These are phyloP conservation scores for Gorgonomyces haynaldii DNA, from an alignment of 192 early-diverging fungal species.

Conservation along the genomic window DNA sequence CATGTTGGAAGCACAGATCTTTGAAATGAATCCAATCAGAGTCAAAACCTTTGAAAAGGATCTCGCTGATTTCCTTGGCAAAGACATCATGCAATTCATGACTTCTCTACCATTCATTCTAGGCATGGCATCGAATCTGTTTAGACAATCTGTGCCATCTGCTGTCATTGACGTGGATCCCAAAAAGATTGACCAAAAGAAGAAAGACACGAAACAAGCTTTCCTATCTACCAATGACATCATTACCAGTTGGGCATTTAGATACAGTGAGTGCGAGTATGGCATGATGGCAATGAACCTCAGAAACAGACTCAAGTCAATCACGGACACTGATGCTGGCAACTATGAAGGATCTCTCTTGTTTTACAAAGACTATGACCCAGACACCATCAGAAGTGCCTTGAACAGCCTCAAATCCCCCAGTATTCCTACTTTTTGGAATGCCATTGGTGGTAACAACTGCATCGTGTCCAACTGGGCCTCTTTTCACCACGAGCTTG, in stretches of 20 bases:
- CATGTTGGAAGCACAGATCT: conserved; percentile 2
- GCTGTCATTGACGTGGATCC: background rate
- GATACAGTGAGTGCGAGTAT: background rate
- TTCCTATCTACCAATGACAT: conserved; percentile 8
- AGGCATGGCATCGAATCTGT: background rate
- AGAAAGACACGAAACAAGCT: background rate
- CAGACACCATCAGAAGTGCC: background rate
- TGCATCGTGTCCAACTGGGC: background rate
- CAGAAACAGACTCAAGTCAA: background rate
- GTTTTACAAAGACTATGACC: background rate
- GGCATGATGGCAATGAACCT: conserved; percentile 2
- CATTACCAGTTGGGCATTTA: conserved; percentile 4
- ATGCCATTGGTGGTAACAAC: background rate
- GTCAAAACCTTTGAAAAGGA: conserved; percentile 1
- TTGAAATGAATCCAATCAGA: background rate
- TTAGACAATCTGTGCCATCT: background rate
- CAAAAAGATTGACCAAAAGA: background rate
- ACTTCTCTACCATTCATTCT: background rate
- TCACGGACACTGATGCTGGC: background rate
- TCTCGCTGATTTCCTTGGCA: background rate
- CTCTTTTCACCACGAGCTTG: background rate
- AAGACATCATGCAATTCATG: background rate
- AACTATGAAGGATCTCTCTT: background rate
- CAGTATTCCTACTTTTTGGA: background rate
- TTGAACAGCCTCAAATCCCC: background rate